Evolutionary conservation across 345 rosid species (phyloP).

Genomic region (Excoecaria cochinchinensis): DNA sequence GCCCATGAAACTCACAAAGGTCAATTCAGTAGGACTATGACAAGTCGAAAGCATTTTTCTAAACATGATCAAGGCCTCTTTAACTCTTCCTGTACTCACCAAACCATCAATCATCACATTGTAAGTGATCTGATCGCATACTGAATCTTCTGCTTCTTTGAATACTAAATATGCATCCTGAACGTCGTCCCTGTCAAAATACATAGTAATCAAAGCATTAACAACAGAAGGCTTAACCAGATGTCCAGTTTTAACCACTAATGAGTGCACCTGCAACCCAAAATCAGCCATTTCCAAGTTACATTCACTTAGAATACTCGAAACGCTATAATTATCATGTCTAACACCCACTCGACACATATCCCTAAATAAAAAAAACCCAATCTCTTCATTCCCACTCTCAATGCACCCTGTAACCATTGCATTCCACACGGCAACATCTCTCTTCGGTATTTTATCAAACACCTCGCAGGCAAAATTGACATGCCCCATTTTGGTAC

Average conservation of each 20-base stretch:
- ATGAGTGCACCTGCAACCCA: conserved; percentile 63
- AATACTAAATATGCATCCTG: conserved; percentile 45
- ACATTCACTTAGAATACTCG: conserved; percentile 64
- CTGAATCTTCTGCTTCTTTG: conserved; percentile 40
- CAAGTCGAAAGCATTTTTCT: conserved; percentile 46
- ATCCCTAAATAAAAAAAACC: conserved; percentile 48
- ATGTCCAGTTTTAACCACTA: conserved; percentile 58
- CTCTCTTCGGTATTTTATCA: conserved; percentile 46
- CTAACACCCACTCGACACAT: conserved; percentile 54
- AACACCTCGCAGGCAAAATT: conserved; percentile 55
- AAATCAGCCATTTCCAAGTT: conserved; percentile 35
- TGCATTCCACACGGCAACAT: conserved; percentile 64
- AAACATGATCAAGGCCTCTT: conserved; percentile 44
- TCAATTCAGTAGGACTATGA: conserved; percentile 56
- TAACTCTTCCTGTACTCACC: conserved; percentile 34
- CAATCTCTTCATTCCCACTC: conserved; percentile 42
- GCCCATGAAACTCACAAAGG: conserved; percentile 58
- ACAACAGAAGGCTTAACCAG: conserved; percentile 45
- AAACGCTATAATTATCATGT: conserved; percentile 64
- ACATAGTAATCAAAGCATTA: conserved; percentile 69
- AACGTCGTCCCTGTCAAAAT: conserved; percentile 42
- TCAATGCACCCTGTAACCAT: conserved; percentile 71
- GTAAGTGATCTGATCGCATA: conserved; percentile 53
- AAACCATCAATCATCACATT: conserved; percentile 77
- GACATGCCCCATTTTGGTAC: conserved; percentile 45